phyloP scores from a whole-genome alignment of 495 filamentous ascomycete species.

The Pyronema domesticum region DNA sequence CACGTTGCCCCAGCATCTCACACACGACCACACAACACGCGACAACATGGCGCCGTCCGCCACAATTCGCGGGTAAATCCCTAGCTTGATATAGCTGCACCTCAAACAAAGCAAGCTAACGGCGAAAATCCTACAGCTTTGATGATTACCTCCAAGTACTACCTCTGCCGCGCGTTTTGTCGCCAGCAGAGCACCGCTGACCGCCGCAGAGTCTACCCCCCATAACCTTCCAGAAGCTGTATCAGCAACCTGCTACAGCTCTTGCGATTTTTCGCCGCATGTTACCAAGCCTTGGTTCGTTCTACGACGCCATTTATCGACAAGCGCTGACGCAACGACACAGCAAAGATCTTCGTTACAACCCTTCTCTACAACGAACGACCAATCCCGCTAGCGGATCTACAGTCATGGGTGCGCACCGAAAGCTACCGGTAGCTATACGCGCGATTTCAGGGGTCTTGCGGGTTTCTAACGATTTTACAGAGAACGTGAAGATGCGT shows the following conservation, averaged over 20 bases:
- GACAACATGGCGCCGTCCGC: background rate
- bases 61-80: conserved; percentile 1
- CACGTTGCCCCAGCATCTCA: background rate
- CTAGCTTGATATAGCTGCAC: background rate
- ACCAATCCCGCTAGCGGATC: conserved; percentile 53
- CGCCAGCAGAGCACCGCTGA: background rate
- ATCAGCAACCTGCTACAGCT: conserved; percentile 87
- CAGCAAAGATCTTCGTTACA: conserved; percentile 91
- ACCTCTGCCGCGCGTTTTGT: background rate
- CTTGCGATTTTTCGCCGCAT: conserved; percentile 94
- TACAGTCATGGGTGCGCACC: conserved; percentile 68
- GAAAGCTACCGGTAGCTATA: conserved; percentile 45
- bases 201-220: conserved; percentile 51
- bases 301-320: background rate
- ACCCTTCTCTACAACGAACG: conserved; percentile 71
- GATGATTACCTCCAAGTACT: conserved; percentile 7
- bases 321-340: background rate
- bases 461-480: background rate
- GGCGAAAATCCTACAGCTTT: background rate
- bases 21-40: background rate
- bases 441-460: background rate
- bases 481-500: conserved; percentile 63
- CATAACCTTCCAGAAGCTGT: conserved; percentile 71
- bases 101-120: background rate
- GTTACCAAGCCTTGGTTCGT: conserved; percentile 72